Conservation (phyloP, 2,329 filamentous ascomycete genomes). For the Lecanicillium sp. region DNA sequence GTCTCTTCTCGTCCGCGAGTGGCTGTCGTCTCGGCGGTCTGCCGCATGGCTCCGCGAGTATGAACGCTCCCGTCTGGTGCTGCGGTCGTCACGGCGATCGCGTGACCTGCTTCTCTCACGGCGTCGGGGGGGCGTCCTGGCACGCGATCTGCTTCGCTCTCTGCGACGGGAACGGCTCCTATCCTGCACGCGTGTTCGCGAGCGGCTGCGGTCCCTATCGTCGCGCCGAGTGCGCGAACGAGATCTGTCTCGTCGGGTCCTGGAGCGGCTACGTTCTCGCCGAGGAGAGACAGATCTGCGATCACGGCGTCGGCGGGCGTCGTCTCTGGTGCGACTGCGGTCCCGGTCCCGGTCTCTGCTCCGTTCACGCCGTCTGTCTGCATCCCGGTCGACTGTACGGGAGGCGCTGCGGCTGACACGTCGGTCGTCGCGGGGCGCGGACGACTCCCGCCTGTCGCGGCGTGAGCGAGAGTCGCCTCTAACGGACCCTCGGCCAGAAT, state of each 20-base stretch:
- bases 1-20: conserved; percentile 27
- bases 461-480: conserved; percentile 29
- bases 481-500: conserved; percentile 38
- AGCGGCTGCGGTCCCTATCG: conserved; percentile 30
- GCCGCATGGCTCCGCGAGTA: conserved; percentile 22
- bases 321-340: conserved; percentile 22
- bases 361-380: conserved; percentile 27
- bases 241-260: conserved; percentile 32
- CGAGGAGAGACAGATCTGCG: conserved; percentile 35
- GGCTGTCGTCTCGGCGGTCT: conserved; percentile 27
- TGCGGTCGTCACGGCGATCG: conserved; percentile 24
- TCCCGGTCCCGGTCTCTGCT: conserved; percentile 22
- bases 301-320: conserved; percentile 21
- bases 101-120: conserved; percentile 30
- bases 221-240: conserved; percentile 34
- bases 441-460: conserved; percentile 22
- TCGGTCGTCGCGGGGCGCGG: conserved; percentile 23
- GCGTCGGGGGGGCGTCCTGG: conserved; percentile 21
- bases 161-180: conserved; percentile 31
- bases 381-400: conserved; percentile 36
- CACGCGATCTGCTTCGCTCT: conserved; percentile 33
- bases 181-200: conserved; percentile 27
- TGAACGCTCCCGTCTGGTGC: conserved; percentile 22
- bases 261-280: conserved; percentile 32
- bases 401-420: conserved; percentile 29